phyloP scores from a whole-genome alignment of 345 rosid genomes.

The Aegle marmelos region DNA sequence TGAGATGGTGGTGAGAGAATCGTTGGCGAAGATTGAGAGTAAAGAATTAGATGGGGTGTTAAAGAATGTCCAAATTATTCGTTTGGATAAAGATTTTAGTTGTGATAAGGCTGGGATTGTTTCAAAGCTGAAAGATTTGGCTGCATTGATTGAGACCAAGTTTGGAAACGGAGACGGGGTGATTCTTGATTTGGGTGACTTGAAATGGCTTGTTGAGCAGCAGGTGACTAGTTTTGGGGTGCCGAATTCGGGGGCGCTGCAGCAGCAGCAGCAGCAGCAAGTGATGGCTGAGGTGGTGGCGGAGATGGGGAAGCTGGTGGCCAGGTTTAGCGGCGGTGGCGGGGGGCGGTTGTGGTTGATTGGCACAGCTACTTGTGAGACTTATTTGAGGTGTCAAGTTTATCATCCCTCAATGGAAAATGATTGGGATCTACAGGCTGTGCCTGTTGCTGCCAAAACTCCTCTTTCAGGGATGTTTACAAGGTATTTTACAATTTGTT shows the following conservation, averaged over 20 bases:
- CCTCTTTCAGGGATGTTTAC: constrained; percentile 55
- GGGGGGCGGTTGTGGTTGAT: constrained; percentile 64
- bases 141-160: constrained; percentile 46
- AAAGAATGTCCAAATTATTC: constrained; percentile 55
- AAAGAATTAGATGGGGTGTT: constrained; percentile 65
- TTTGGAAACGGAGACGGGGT: constrained; percentile 49
- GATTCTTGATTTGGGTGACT: constrained; percentile 82
- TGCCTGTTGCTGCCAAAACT: constrained; percentile 73
- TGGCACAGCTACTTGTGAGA: constrained; percentile 96
- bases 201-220: constrained; percentile 86
- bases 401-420: constrained; percentile 85
- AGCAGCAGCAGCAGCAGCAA: constrained; percentile 30
- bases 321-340: constrained; percentile 28
- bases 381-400: constrained; percentile 87
- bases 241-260: constrained; percentile 2
- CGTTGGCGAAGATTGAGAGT: constrained; percentile 54
- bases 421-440: constrained; percentile 95
- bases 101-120: constrained; percentile 46
- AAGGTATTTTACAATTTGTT: constrained; percentile 35
- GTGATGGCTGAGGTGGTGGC: constrained; percentile 43
- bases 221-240: constrained; percentile 20
- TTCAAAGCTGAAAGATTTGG: constrained; percentile 54
- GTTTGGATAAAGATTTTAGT: constrained; percentile 53
- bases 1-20: constrained; percentile 60
- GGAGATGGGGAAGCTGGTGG: constrained; percentile 64